Conservation (phyloP, 1,284 basidiomycete species). For the Moesziomyces globuligerus region DNA sequence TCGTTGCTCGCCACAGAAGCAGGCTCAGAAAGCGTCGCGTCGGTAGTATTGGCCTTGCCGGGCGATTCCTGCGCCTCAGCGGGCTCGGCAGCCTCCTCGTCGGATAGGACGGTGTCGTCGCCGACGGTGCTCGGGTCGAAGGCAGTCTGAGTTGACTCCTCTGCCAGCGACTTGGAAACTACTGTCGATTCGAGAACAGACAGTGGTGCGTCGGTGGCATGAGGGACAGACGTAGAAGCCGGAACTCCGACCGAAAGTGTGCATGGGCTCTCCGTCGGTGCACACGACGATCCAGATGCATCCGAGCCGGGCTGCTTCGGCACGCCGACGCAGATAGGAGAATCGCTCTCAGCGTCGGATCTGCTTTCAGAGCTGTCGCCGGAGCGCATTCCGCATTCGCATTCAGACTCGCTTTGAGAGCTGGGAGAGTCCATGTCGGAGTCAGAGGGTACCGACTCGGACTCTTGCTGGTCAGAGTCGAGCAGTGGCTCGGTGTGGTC, state of each 20-base stretch:
- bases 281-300: background rate
- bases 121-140: too few relatives aligned
- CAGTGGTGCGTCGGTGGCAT: too few relatives aligned
- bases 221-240: too few relatives aligned
- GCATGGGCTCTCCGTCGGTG: background rate
- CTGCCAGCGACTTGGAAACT: background rate
- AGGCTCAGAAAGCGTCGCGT: background rate
- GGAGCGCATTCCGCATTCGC: too few relatives aligned
- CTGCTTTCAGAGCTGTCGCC: too few relatives aligned
- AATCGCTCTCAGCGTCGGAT: background rate
- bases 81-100: background rate
- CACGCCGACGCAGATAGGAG: background rate
- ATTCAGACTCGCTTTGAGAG: constrained; percentile 4
- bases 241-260: too few relatives aligned
- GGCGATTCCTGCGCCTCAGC: background rate
- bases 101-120: background rate
- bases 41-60: background rate
- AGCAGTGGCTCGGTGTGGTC: too few relatives aligned
- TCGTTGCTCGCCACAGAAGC: background rate
- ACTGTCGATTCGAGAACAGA: background rate
- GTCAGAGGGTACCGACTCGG: background rate
- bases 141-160: background rate
- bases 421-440: background rate
- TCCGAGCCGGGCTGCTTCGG: background rate
- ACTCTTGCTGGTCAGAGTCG: constrained; percentile 5